Conservation (phyloP, 257 asterid species). For the Solanum phureja region DNA sequence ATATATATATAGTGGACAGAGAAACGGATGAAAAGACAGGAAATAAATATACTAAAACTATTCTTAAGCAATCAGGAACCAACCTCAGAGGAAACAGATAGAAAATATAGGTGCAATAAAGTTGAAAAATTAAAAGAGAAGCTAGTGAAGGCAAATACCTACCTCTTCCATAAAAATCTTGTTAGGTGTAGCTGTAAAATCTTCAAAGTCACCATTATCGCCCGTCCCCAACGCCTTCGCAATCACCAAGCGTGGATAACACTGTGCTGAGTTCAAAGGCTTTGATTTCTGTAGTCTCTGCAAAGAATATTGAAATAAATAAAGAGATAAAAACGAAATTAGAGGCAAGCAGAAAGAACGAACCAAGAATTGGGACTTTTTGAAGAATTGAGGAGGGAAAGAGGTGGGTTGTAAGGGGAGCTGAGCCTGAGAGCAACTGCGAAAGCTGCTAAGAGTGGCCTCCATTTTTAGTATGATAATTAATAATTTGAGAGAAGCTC, state of each 20-base stretch:
- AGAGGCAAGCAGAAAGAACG: not conserved
- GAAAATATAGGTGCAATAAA: not conserved
- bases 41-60: not conserved
- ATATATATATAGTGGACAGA: not conserved
- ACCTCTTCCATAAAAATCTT: slow-evolving; percentile 83
- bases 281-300: slow-evolving; percentile 32
- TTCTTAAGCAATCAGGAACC: not conserved
- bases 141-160: not conserved
- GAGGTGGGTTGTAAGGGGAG: slow-evolving; percentile 40
- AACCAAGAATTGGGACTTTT: slow-evolving; percentile 36
- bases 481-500: not conserved
- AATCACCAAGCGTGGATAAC: slow-evolving; percentile 15
- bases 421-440: slow-evolving; percentile 27
- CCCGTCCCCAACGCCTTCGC: slow-evolving; percentile 42
- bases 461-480: slow-evolving; percentile 40
- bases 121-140: not conserved
- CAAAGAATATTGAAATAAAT: not conserved
- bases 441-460: slow-evolving; percentile 45
- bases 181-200: slow-evolving; percentile 35
- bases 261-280: slow-evolving; percentile 23
- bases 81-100: not conserved
- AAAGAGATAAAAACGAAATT: not conserved
- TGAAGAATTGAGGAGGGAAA: slow-evolving; percentile 25
- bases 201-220: slow-evolving; percentile 33
- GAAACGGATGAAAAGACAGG: not conserved